Conservation (phyloP, 2,329 filamentous ascomycete genomes). For the Sarocladiaceae sp. region DNA sequence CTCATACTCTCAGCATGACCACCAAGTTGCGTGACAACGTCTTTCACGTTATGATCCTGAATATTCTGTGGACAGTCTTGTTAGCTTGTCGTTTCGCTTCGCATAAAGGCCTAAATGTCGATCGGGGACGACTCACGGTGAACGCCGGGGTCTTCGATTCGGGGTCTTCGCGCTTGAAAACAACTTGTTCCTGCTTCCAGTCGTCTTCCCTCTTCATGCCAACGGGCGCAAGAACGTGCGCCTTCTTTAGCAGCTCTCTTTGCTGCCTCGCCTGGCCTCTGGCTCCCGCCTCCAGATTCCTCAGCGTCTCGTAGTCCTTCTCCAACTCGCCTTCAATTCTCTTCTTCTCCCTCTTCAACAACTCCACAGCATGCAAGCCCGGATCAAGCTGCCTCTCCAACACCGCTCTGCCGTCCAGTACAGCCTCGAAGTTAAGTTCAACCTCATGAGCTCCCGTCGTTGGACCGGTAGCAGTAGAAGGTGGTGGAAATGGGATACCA, state of each 20-base stretch:
- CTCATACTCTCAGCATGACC: constrained; percentile 54
- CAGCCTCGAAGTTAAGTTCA: constrained; percentile 63
- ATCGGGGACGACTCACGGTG: not conserved
- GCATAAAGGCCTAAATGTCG: not conserved
- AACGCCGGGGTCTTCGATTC: not conserved
- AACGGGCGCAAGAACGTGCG: constrained; percentile 46
- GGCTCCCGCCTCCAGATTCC: constrained; percentile 51
- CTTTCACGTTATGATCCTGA: constrained; percentile 38
- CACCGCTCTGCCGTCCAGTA: constrained; percentile 52
- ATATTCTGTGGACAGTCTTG: constrained; percentile 24
- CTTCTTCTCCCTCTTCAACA: constrained; percentile 55
- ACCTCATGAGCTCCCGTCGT: constrained; percentile 31
- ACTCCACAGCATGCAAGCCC: constrained; percentile 55
- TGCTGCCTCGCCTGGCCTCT: constrained; percentile 48
- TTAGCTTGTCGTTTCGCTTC: not conserved
- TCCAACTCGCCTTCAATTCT: constrained; percentile 53
- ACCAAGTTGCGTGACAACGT: constrained; percentile 42
- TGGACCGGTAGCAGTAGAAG: constrained; percentile 17
- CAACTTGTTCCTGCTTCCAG: not conserved
- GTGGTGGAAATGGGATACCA: constrained; percentile 63
- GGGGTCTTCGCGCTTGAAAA: constrained; percentile 9
- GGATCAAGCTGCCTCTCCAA: constrained; percentile 59
- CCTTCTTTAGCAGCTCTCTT: constrained; percentile 43
- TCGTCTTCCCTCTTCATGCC: constrained; percentile 13
- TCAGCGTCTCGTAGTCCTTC: constrained; percentile 47